Evolutionary conservation across 495 filamentous ascomycete species (phyloP), one percentile per base, ranked within the genome.

Genomic region (Aspergillus cavernicola): DNA sequence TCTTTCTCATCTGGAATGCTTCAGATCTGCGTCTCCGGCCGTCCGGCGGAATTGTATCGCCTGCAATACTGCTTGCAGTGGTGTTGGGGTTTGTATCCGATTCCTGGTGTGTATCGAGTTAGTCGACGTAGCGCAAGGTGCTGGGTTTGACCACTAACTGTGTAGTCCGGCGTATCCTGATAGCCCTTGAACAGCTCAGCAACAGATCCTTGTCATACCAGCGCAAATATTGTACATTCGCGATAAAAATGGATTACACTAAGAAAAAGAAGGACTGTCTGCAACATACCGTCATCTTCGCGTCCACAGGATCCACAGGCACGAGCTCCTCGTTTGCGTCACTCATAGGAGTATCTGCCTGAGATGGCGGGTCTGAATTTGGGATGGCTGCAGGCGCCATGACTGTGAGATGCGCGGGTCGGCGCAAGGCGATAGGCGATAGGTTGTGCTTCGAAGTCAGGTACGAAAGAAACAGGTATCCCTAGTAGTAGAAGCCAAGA

Each of bases 31-130:
- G 82, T 69, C 87, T 90, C 24, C 93, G 86, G 11, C 92, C 92
- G 75, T 97, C 93, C 18, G 67, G 52, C 18, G 70, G 71, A 19
- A 67, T 53, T 28, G 70, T 66, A 56, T 95, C 90, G 45, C 89
- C 91, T 53, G 80, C 83, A 58, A 92, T 83, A 66, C 90, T 96
- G 75, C 87, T 96, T 51, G 87, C 89, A 33, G 88, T 92, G 6
- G 90, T 95, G 55, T 95, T 95, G 2, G 89, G 89, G 60, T 95
- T 91, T 13, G 90, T 95, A 65, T 97, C 91, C 7, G 89, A 92
- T 62, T 97, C 91, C 80, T 85, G 38, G 11, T 20, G 51, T 10
- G 33, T 29, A 48, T 46, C 15, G n/a, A 29, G 38, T 59, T 61
- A 57, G 53, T 19, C 18, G 35, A 20, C n/a, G 13, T 8, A 40